phyloP scores from a whole-genome alignment of 129 eudicot genomes.

The Sambucus nigra region DNA sequence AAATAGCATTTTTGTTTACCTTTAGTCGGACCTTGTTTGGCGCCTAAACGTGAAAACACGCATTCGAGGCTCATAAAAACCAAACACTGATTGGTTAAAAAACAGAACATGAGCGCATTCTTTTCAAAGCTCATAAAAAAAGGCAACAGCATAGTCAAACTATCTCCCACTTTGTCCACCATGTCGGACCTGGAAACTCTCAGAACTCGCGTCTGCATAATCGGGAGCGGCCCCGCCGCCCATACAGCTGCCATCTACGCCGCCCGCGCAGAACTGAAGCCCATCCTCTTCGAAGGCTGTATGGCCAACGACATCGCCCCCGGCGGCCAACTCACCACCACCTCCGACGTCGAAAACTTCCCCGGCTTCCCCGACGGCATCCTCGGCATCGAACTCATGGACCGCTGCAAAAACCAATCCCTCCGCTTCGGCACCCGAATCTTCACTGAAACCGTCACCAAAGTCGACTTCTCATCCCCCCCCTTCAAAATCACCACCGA shows the following conservation, averaged over 20 bases:
- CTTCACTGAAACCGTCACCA: conserved; percentile 63
- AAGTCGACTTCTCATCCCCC: conserved; percentile 54
- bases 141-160: too few relatives aligned
- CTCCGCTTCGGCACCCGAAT: conserved; percentile 61
- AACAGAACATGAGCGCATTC: too few relatives aligned
- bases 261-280: conserved; percentile 82
- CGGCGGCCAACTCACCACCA: conserved; percentile 95
- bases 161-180: too few relatives aligned
- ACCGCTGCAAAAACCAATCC: conserved; percentile 56
- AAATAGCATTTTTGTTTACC: too few relatives aligned
- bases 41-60: too few relatives aligned
- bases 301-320: conserved; percentile 98
- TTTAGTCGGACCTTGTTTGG: too few relatives aligned
- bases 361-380: conserved; percentile 91
- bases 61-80: too few relatives aligned
- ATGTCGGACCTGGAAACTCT: conserved; percentile 37
- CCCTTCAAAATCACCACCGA: conserved; percentile 58
- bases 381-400: conserved; percentile 65
- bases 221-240: conserved; percentile 97
- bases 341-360: conserved; percentile 90
- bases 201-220: conserved; percentile 68
- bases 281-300: conserved; percentile 90
- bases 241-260: conserved; percentile 99
- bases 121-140: too few relatives aligned
- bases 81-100: too few relatives aligned